Evolutionary conservation across 768 basidiomycete species (phyloP).

Genomic region (Astraeus odoratus): DNA sequence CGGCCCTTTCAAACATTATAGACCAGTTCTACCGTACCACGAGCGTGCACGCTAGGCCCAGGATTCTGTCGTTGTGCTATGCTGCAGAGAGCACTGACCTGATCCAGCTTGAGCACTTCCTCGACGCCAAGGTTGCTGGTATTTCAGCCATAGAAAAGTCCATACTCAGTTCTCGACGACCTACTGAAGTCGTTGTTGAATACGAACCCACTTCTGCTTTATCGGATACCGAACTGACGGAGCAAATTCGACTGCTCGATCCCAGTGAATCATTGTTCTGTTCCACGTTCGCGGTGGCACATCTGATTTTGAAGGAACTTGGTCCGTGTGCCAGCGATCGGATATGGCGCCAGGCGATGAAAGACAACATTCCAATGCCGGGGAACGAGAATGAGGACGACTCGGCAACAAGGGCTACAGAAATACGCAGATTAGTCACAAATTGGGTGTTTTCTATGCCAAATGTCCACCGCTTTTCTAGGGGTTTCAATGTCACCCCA

Average conservation of each 20-base stretch:
- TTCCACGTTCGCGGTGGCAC: slow-evolving; percentile 42
- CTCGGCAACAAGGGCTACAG: slow-evolving; percentile 14
- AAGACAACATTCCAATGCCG: slow-evolving; percentile 26
- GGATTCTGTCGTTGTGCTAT: slow-evolving; percentile 35
- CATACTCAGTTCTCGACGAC: too few species aligned
- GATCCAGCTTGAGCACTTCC: slow-evolving; percentile 31
- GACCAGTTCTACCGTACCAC: slow-evolving; percentile 37
- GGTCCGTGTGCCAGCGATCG: slow-evolving; percentile 67
- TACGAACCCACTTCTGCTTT: slow-evolving; percentile 38
- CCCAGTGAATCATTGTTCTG: slow-evolving; percentile 31
- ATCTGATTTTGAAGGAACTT: slow-evolving; percentile 42
- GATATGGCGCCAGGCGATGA: slow-evolving; percentile 54
- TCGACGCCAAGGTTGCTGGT: slow-evolving; percentile 37
- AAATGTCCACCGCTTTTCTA: slow-evolving; percentile 48
- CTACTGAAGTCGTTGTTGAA: slow-evolving; percentile 46
- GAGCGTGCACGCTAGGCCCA: slow-evolving; percentile 32
- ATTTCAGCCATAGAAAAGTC: slow-evolving; percentile 14
- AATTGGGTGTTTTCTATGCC: slow-evolving; percentile 63
- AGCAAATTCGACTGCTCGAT: slow-evolving; percentile 42
- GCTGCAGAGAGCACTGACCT: slow-evolving; percentile 23
- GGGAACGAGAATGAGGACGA: slow-evolving; percentile 33
- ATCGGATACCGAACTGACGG: slow-evolving; percentile 37
- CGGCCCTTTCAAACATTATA: slow-evolving; percentile 39
- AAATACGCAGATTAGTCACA: slow-evolving; percentile 37
- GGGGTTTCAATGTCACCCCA: slow-evolving; percentile 59